Base-by-base conservation (phyloP, 129 eudicot species). In the Tagetes patula region DNA sequence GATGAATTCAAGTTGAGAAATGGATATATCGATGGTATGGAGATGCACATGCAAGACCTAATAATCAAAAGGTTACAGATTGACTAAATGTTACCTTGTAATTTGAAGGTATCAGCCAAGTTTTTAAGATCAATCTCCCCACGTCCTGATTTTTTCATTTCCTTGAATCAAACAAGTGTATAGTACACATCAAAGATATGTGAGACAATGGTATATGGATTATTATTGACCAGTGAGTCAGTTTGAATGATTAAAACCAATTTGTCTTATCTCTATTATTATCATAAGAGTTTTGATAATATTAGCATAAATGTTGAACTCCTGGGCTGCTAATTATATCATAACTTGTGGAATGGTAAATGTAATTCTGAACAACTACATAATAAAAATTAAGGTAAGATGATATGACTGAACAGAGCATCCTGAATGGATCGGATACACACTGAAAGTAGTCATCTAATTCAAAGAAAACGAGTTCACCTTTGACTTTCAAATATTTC, bases 81-180 rank as follows among this genome's bases (percentile, higher is more conserved):
- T 13, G 75, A 43, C 46, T n/a, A 12, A 69, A 40, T 12, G 9
- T 55, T 85, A 91, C 97, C 97, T 86, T 84, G 85, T 30, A 79
- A 71, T 77, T 91, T 91, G 70, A 91, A 87, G 70, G 90, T 82
- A 72, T 88, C 96, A 55, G 97, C 97, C 77, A 91, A 73, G 66
- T 20, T 83, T 77, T 83, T 91, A 36, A 62, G 78, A 76, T 91
- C 87, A 78, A 76, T 70, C 75, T 65, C 83, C 79, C 79, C 75
- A 72, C 80, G n/a, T 55, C 87, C 93, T 48, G 97, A 74, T 50
- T 70, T 76, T 85, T 88, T 77, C 85, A 91, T 77, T 79, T 91
- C 96, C 97, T 91, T 54, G 34, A 49, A 79, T 69, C 76, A 74
- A 47, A 52, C 40, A 74, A 37, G 14, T 34, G 45, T 42, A 40